Base-by-base conservation (phyloP, 768 basidiomycete genomes). In the Mycena galopus region DNA sequence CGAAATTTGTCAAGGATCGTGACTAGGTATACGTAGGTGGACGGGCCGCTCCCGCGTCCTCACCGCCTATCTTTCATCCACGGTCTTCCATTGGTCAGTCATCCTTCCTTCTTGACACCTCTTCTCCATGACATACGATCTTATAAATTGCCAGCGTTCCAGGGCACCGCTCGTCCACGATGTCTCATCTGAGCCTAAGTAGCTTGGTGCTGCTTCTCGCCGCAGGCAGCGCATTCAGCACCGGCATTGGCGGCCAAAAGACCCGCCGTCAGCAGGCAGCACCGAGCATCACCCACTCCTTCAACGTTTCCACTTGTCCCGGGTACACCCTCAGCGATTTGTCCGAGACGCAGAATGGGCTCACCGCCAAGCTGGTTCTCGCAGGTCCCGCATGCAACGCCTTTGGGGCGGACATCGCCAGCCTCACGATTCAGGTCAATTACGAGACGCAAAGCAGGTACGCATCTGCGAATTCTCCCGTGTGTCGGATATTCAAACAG, bases 361-460 rank as follows among this genome's bases (percentile, higher is more conserved):
- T 93, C 33, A 86, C 82, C 2, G 92, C 91, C 35, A 82, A 84
- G 16, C 81, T 93, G 11, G 79, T 78, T 51, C 82, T 93, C 16
- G 85, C 87, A 2, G 91, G 91, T 2, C 53, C 80, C n/a, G 84
- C 88, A 14, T 94, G 93, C 77, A 85, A 93, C 73, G 91, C 89
- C 8, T 93, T 92, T 74, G 92, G 92, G 11, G 81, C 75, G 3
- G 92, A 94, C 74, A 81, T 92, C 50, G 56, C 79, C 0, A 80
- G 89, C 72, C 86, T 94, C 37, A 91, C 88, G 29, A 83, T 94
- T 29, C 82, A 91, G 77, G 90, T 93, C 19, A 88, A 86, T 14
- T 93, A 93, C 76, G 92, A 93, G 79, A 87, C 86, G 44, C 80
- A 80, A 67, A 84, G 87, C 64, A 84, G 86, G 88, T 89, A 61